Conservation (phyloP, 1,284 basidiomycete genomes). For the Rhizoctonia solani region DNA sequence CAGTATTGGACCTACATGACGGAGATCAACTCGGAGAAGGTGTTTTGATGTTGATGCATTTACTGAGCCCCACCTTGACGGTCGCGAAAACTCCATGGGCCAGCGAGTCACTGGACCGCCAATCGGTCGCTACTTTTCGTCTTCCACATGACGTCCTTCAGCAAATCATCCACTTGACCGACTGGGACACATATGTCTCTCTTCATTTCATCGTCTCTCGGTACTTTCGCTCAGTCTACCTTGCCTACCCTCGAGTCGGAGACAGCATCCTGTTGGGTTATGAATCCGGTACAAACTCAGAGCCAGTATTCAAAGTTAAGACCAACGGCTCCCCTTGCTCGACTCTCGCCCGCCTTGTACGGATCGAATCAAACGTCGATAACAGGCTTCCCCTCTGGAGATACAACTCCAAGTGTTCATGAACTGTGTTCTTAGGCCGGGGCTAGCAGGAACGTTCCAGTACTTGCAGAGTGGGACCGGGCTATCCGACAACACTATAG, state of each 20-base stretch:
- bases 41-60: background rate
- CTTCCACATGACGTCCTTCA: background rate
- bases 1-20: background rate
- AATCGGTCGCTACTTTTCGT: background rate
- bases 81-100: background rate
- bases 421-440: too few species aligned
- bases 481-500: too few species aligned
- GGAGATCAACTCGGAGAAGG: background rate
- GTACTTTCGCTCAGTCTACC: background rate
- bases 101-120: background rate
- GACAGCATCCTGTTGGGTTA: background rate
- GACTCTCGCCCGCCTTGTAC: too few species aligned
- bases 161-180: background rate
- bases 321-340: too few species aligned
- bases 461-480: too few species aligned
- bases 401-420: too few species aligned
- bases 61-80: background rate
- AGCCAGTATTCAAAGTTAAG: too few species aligned
- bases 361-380: too few species aligned
- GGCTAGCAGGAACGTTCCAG: too few species aligned
- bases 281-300: background rate
- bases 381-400: too few species aligned
- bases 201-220: background rate
- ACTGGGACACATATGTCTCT: background rate
- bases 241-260: constrained; percentile 4